Base-by-base conservation (phyloP, 306 rosid species). In the Vigna hirtella region DNA sequence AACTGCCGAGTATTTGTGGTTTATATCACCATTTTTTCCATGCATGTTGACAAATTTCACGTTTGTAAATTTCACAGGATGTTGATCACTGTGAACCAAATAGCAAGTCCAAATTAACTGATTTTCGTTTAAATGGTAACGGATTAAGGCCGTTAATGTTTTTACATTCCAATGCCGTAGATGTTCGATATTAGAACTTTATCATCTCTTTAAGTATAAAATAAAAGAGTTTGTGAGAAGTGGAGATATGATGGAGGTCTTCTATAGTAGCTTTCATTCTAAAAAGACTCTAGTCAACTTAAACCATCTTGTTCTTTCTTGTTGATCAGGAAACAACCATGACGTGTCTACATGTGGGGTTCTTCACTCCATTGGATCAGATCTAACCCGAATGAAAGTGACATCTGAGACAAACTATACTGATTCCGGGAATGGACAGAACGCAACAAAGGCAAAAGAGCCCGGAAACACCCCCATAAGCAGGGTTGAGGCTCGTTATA, bases 341-440 rank as follows among this genome's bases (percentile, higher is more conserved):
- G 97, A 88, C 74, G 79, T 70, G 77, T 95, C 99, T 70, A 95
- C 98, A 14, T 91, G 92, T 45, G 99, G 98, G 22, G 86, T 80
- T 77, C 94, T 95, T 73, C 97, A 83, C 65, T 95, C 97, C 42
- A 88, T 95, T 17, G 97, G 98, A 78, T 95, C 98, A 52, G 99
- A 95, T 78, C 88, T 91, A 72, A 95, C 99, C n/a, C 86, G 99
- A 73, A 91, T 93, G 99, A 87, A 66, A 82, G 85, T 95, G 75
- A 78, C 83, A 77, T 83, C 97, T 18, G 90, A 86, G 10, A 22
- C 78, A 15, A 57, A 78, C 52, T 82, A 84, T 52, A 53, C 85
- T 26, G 88, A 74, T 80, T 87, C 92, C 40, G 82, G 88, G 80
- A 87, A 87, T 68, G 91, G 86, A 67, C 92, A 75, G 64, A 85